Evolutionary conservation across 1,284 basidiomycete species (phyloP), one percentile per base, ranked within the genome.

Genomic region (Trichosporon asahii): DNA sequence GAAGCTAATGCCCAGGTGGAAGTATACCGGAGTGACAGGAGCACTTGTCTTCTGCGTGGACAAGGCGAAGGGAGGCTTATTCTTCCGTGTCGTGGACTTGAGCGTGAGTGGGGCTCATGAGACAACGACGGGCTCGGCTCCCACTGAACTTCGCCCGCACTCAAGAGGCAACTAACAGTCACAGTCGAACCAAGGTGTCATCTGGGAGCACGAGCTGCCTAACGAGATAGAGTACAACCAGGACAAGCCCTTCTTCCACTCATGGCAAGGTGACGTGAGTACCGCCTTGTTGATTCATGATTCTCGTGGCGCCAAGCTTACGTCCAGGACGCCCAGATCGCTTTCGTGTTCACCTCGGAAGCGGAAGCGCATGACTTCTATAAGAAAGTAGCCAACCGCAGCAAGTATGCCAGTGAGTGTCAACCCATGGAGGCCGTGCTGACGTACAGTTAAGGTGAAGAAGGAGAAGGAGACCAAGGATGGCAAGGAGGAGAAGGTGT

Each of bases 141-240:
- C 35, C 35, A 37, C 12, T 11, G 35, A 37, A n/a, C n/a, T n/a
- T n/a, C n/a, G n/a, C 11, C 35, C 21, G 21, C 23, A 21, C 49
- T 21, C 6, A 31, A n/a, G 29, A 23, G 29, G 14, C 4, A n/a
- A 23, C 70, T 74, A 40, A 71, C 69, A 4, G 31, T n/a, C 37
- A 15, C 74, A 86, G 77, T 92, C 93, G 14, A 93, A 91, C 1
- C 85, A 93, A 66, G 95, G 94, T 11, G 88, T 95, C 33, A 89
- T 95, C 57, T 99, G 96, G 96, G 90, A 95, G 74, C 93, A 98
- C 76, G 95, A 97, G 80, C 83, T 98, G 2, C 97, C 95, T 75
- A 88, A 92, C 46, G 90, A 90, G 60, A 89, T 97, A 73, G 89
- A 91, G 72, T 94, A 94, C 82, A 87, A 89, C 78, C 88, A 92